Evolutionary conservation across 495 filamentous ascomycete genomes (phyloP), one percentile per base, ranked within the genome.

Genomic region (Trypethelium eluteriae): DNA sequence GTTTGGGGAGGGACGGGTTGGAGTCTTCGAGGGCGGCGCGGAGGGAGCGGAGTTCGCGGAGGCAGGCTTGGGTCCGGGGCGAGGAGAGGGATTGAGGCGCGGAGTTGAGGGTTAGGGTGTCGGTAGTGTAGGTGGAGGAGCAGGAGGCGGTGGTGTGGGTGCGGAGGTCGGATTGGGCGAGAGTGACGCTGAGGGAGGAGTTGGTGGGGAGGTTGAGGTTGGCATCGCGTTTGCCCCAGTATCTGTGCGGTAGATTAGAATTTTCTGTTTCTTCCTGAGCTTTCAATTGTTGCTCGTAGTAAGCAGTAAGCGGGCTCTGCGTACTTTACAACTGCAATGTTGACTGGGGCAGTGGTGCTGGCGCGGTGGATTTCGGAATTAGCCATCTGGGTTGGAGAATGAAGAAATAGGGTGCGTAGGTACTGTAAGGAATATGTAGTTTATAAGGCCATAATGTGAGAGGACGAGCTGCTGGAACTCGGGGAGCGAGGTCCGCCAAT

Each of bases 301-400:
- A 25, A 57, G 68, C 62, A 53, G 62, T 70, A 69, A 53, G 66
- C 64, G 47, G 62, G 68, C 65, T 62, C 50, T 49, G 73, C 81
- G 65, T 81, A 94, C 91, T 99, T 99, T 77, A 99, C 93, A 44
- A 99, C 94, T 65, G 94, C 94, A 74, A 99, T 99, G 81, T 99
- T 99, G 71, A 99, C 94, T 16, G 94, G 94, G 35, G 94, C 94
- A 41, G 92, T 96, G 57, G 93, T 97, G 79, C 89, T 96, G 63
- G 95, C 92, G 73, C 90, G 87, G 81, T 93, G 92, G 73, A 98
- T 74, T 72, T 77, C 73, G 69, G 72, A 18, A 69, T 82, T 76
- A 41, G 79, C 77, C 82, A 85, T 86, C 10, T 59, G 7, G 32
- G 2, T 7, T 4, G 7, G 11, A 32, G 12, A 53, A 53, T 5